phyloP scores from a whole-genome alignment of 345 rosid genomes.

The Eucalyptus lansdowneana region DNA sequence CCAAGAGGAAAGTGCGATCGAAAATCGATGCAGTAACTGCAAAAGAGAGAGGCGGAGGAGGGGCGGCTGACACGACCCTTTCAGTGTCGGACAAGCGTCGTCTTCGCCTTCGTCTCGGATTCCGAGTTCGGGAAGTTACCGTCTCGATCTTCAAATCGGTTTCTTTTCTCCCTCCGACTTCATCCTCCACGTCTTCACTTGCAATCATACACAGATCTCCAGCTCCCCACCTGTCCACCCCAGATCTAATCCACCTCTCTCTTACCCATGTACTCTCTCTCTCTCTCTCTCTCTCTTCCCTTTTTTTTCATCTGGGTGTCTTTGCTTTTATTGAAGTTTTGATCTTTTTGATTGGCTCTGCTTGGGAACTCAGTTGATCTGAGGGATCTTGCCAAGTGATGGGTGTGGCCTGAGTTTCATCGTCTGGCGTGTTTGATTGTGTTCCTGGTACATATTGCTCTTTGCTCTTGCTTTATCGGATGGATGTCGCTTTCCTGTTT shows the following conservation, averaged over 20 bases:
- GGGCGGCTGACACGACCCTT: neutral
- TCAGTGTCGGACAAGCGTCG: neutral
- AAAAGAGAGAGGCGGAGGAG: neutral
- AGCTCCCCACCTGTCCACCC: neutral
- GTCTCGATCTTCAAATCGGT: neutral
- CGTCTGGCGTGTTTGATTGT: neutral
- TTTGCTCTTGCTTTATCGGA: neutral
- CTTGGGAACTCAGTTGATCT: neutral
- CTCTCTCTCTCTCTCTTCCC: neutral
- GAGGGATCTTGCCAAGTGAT: neutral
- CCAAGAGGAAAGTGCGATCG: neutral
- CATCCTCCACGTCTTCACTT: neutral
- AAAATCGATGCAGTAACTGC: neutral
- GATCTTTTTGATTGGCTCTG: neutral
- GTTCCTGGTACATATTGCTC: neutral
- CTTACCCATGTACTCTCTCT: neutral
- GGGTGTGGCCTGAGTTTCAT: neutral
- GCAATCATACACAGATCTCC: neutral
- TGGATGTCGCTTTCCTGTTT: neutral
- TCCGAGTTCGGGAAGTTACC: neutral
- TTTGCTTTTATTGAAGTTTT: neutral
- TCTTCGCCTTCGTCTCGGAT: neutral
- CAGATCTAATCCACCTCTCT: neutral
- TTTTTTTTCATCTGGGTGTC: neutral
- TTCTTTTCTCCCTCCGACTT: neutral